phyloP scores from a whole-genome alignment of 192 early-diverging fungal species.

The Ambispora gerdemannii region DNA sequence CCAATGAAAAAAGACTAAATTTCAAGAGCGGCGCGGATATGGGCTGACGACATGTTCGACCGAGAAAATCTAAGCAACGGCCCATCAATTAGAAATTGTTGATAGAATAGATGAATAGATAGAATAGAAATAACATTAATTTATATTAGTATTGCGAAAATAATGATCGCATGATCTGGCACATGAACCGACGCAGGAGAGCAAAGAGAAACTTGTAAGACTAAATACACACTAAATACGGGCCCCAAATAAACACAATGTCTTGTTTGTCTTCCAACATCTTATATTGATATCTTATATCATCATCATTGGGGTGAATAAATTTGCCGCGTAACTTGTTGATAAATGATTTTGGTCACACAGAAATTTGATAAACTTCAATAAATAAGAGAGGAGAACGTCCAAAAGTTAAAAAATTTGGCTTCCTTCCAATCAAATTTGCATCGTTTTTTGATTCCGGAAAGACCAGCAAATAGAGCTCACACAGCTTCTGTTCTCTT shows the following conservation, averaged over 20 bases:
- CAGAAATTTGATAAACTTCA: background rate
- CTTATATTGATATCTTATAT: background rate
- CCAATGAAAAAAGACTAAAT: too few species aligned
- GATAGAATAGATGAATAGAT: too few species aligned
- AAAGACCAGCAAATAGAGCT: slow-evolving; percentile 28
- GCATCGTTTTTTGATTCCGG: slow-evolving; percentile 14
- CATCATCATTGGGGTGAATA: background rate
- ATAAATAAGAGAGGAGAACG: slow-evolving; percentile 14
- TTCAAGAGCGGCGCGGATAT: too few species aligned
- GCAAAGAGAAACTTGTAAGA: background rate
- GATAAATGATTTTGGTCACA: background rate
- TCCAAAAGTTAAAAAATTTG: slow-evolving; percentile 9
- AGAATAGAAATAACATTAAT: too few species aligned
- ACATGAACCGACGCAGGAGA: background rate
- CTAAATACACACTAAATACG: background rate
- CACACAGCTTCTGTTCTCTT: slow-evolving; percentile 22
- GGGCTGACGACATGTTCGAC: too few species aligned
- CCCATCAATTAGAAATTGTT: too few species aligned
- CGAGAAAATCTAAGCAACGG: too few species aligned
- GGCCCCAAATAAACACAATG: background rate
- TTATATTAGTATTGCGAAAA: too few species aligned
- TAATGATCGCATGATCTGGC: background rate
- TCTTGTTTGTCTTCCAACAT: background rate
- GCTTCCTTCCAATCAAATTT: slow-evolving; percentile 31
- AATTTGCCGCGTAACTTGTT: background rate